Percentiles rank a stretch among this genome's conserved stretches.
Evolutionary conservation across 192 early-diverging fungal genomes (phyloP).

Genomic region (Coemansia sp.): DNA sequence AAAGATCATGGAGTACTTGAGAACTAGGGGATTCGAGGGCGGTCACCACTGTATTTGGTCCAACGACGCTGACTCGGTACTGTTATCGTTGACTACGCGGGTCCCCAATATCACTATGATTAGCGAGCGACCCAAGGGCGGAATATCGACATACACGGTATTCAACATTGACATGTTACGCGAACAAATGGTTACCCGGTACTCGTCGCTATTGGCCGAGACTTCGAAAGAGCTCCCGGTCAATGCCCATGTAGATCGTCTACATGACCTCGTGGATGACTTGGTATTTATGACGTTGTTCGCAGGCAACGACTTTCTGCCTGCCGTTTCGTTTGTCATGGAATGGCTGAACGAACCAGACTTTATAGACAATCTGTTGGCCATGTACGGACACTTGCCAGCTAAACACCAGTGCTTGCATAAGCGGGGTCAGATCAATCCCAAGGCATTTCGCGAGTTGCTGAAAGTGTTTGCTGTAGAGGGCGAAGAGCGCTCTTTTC

Average conservation of each 20-base stretch:
- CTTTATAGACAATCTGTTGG: slow-evolving; percentile 59
- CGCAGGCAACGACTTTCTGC: slow-evolving; percentile 96
- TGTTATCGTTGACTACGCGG: slow-evolving; percentile 91
- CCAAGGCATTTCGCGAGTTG: slow-evolving; percentile 44
- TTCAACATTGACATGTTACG: slow-evolving; percentile 22
- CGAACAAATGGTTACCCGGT: slow-evolving; percentile 68
- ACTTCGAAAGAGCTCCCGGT: slow-evolving; percentile 30
- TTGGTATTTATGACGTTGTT: slow-evolving; percentile 92
- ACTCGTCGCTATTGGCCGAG: slow-evolving; percentile 60
- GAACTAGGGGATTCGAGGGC: slow-evolving; percentile 55
- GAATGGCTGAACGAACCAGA: slow-evolving; percentile 50
- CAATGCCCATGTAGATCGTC: slow-evolving; percentile 1
- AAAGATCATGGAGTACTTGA: slow-evolving; percentile 97
- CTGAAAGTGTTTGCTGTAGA: slow-evolving; percentile 51
- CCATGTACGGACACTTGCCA: slow-evolving; percentile 46
- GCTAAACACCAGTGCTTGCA: slow-evolving; percentile 57
- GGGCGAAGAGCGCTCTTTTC: slow-evolving; percentile 61
- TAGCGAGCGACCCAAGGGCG: slow-evolving; percentile 80
- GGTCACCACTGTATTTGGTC: slow-evolving; percentile 87
- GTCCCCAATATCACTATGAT: slow-evolving; percentile 90
- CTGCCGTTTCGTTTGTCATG: slow-evolving; percentile 59
- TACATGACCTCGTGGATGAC: slow-evolving; percentile 84
- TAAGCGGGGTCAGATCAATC: slow-evolving; percentile 57
- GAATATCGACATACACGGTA: slow-evolving; percentile 1
- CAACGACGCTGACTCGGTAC: slow-evolving; percentile 93